Evolutionary conservation across 306 rosid genomes (phyloP), one percentile per base, ranked within the genome.

Genomic region (Amphicarpaea edgeworthii): DNA sequence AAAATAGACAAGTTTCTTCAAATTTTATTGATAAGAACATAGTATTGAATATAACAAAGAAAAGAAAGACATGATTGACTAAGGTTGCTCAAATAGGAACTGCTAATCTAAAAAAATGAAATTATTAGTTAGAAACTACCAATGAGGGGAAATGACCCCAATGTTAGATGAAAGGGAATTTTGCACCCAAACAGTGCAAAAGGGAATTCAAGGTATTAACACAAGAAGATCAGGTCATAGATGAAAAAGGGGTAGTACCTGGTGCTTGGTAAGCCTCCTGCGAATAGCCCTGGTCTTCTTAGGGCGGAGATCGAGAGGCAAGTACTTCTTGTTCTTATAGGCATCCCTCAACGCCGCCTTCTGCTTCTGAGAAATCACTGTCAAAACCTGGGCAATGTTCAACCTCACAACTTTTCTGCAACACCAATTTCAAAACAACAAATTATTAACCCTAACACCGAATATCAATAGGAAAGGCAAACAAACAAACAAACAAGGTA

Each of bases 301-400:
- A n/a, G 97, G 97, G 47, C 99, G 97, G 46, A 92, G 96, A 89
- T 95, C 99, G 51, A 95, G 99, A 3, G 99, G 97, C 91, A 92
- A 73, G 17, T 81, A 85, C 82, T 92, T 95, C 89, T 92, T 95
- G 14, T 88, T 89, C 88, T 90, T 92, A 72, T 96, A 96, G 3
- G 70, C 99, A 28, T 96, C 98, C 80, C 99, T 90, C 77, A 96
- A 88, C 0, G 90, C 97, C 7, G 96, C 55, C 82, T 92, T 96
- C 83, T 92, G 97, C 78, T 89, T 96, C 97, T 96, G 99, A 4
- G 97, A 95, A 14, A 89, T 95, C 80, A 95, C 99, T 0, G 99
- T 95, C 90, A 95, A 86, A 11, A 92, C 99, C 87, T 95, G 99
- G 4, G 99, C 99, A 28, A 95, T 95, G 20, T 90, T 84, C 76